These are phyloP conservation scores for Teunomyces cretensis DNA, from an alignment of 805 yeast species.

Conservation along the genomic window DNA sequence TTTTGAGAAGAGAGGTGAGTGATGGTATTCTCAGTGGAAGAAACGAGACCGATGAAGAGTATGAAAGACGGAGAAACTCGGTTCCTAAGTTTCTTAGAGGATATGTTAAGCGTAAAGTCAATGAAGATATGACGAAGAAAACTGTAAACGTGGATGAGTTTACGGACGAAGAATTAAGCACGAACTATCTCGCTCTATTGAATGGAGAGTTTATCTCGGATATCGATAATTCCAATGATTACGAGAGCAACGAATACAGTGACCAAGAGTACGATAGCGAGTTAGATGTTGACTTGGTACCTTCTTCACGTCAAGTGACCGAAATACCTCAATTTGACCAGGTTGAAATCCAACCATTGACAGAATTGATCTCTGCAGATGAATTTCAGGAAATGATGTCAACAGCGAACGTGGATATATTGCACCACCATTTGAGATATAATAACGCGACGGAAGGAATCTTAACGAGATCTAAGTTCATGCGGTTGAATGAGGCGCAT, in stretches of 20 bases:
- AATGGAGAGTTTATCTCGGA: slow-evolving; percentile 32
- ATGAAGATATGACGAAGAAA: slow-evolving; percentile 1
- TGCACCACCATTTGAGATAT: slow-evolving; percentile 28
- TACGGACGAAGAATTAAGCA: slow-evolving; percentile 17
- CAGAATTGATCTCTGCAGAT: slow-evolving; percentile 25
- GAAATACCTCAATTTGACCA: neutral
- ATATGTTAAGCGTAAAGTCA: slow-evolving; percentile 25
- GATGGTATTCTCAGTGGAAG: neutral
- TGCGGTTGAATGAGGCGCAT: neutral
- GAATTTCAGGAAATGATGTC: slow-evolving; percentile 25
- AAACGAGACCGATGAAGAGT: slow-evolving; percentile 6
- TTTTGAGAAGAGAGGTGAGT: neutral
- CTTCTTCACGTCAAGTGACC: neutral
- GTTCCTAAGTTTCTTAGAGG: slow-evolving; percentile 30
- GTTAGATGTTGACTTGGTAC: neutral
- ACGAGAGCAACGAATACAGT: slow-evolving; percentile 4
- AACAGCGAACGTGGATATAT: slow-evolving; percentile 16
- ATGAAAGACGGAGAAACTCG: slow-evolving; percentile 6
- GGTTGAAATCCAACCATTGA: slow-evolving; percentile 2
- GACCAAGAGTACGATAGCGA: slow-evolving; percentile 10
- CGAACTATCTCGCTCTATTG: slow-evolving; percentile 25
- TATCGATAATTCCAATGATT: slow-evolving; percentile 36
- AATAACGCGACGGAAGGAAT: slow-evolving; percentile 15
- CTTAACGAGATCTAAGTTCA: slow-evolving; percentile 36
- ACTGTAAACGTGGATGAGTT: slow-evolving; percentile 14